Evolutionary conservation across 345 rosid genomes (phyloP).

Genomic region (Laguncularia racemosa): DNA sequence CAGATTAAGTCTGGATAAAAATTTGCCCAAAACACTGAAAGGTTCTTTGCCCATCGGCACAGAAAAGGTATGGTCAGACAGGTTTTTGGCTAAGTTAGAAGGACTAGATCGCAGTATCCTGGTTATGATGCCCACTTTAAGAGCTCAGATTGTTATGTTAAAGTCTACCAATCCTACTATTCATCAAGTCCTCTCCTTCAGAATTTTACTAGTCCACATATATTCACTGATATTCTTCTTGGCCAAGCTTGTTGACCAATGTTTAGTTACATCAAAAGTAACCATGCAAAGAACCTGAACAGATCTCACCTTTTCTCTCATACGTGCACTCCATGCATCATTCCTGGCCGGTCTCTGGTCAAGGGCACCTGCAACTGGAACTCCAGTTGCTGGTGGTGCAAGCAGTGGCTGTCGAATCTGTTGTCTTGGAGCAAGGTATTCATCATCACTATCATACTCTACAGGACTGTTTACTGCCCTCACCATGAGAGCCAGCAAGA

Average conservation of each 20-base stretch:
- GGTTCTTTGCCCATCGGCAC: too few species aligned
- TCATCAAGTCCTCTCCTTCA: neutral
- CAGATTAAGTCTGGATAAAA: too few species aligned
- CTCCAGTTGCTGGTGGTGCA: constrained; percentile 62
- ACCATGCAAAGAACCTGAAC: neutral
- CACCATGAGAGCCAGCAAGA: constrained; percentile 75
- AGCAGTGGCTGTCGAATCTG: constrained; percentile 83
- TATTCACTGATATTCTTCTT: too few species aligned
- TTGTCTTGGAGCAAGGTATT: constrained; percentile 61
- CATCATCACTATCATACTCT: constrained; percentile 97
- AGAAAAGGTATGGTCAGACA: too few species aligned
- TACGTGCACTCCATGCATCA: constrained; percentile 97
- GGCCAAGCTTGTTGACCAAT: too few species aligned
- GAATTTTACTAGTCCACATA: too few species aligned
- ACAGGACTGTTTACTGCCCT: constrained; percentile 70
- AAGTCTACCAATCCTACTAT: neutral
- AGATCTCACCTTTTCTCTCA: constrained; percentile 86
- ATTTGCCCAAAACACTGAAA: too few species aligned
- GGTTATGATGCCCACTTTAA: too few species aligned
- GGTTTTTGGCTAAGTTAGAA: too few species aligned
- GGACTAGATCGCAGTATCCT: too few species aligned
- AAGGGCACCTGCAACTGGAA: constrained; percentile 65
- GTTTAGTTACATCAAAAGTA: too few species aligned
- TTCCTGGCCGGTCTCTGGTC: constrained; percentile 90
- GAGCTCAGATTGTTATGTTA: too few species aligned